phyloP scores from a whole-genome alignment of 225 moss, liverwort and hornwort genomes.

The Pseudoscleropodium purum region DNA sequence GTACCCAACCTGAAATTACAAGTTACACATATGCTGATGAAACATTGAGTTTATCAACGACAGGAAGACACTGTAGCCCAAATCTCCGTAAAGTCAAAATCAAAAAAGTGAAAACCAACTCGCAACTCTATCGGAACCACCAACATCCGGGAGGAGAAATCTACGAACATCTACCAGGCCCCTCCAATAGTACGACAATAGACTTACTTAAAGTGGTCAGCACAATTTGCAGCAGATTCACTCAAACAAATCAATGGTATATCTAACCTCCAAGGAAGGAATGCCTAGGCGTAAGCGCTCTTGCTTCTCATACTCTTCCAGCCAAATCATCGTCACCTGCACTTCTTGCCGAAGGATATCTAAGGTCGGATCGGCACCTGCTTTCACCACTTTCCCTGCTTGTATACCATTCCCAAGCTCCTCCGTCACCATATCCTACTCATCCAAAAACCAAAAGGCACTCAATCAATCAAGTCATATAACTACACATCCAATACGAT shows the following conservation, averaged over 20 bases:
- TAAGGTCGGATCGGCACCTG: slow-evolving; percentile 34
- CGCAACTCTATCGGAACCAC: not conserved
- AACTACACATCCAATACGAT: not conserved
- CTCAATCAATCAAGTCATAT: not conserved
- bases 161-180: not conserved
- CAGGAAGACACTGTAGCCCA: not conserved
- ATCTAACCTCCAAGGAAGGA: slow-evolving; percentile 51
- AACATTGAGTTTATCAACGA: not conserved
- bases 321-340: slow-evolving; percentile 23
- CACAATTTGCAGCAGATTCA: not conserved
- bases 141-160: not conserved
- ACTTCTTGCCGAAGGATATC: slow-evolving; percentile 40
- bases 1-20: slow-evolving; percentile 40
- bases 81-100: not conserved
- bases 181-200: not conserved
- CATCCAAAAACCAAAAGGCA: slow-evolving; percentile 1
- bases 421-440: slow-evolving; percentile 42
- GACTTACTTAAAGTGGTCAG: not conserved
- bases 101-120: not conserved
- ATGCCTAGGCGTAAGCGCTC: slow-evolving; percentile 55
- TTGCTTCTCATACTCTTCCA: slow-evolving; percentile 46
- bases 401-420: slow-evolving; percentile 27
- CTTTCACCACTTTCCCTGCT: slow-evolving; percentile 43
- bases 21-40: not conserved
- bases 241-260: not conserved